Base-by-base conservation (phyloP, 495 filamentous ascomycete species). In the Rhypophila decipiens region DNA sequence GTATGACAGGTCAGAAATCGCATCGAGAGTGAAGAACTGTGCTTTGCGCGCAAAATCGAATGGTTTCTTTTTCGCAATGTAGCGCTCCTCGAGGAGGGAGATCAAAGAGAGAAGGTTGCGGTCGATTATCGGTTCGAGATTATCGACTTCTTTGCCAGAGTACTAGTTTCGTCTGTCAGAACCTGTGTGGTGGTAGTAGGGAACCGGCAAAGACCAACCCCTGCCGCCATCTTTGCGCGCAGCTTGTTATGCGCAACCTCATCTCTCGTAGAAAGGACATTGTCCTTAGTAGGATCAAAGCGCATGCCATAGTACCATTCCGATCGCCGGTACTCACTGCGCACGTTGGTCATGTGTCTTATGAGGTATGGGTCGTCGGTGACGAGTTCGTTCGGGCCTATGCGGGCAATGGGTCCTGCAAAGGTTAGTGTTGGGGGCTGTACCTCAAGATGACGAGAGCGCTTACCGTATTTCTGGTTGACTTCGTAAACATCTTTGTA, bases 1-100 rank as follows among this genome's bases (percentile, higher is more conserved):
- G 55, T 82, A 83, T 5, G 75, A 78, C 23, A 85, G 62, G 46
- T 83, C 73, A n/a, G 72, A 74, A 50, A 86, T 83, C 8, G 80
- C 73, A 52, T 86, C 84, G 53, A 83, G 76, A 9, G 78, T 81
- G 56, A 80, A 75, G 44, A 53, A 64, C 37, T 57, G 48, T 50
- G 72, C 68, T 74, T 75, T 81, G 57, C 66, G 72, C 58, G 55
- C 57, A 35, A 57, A 53, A 13, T 82, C 78, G 64, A 81, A 75
- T 13, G 64, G 64, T 51, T 22, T 23, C 33, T 75, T 65, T 40
- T 66, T 73, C 41, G 64, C 63, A 41, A 79, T 67, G 49, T 72
- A 77, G 48, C 78, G 60, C 2, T 37, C 74, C 63, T 76, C 52
- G 18, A 61, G 42, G 13, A 52, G 2, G 43, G 45, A 67, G 63